phyloP scores from a whole-genome alignment of 2,329 filamentous ascomycete species.

The Fusarium pininemorale region DNA sequence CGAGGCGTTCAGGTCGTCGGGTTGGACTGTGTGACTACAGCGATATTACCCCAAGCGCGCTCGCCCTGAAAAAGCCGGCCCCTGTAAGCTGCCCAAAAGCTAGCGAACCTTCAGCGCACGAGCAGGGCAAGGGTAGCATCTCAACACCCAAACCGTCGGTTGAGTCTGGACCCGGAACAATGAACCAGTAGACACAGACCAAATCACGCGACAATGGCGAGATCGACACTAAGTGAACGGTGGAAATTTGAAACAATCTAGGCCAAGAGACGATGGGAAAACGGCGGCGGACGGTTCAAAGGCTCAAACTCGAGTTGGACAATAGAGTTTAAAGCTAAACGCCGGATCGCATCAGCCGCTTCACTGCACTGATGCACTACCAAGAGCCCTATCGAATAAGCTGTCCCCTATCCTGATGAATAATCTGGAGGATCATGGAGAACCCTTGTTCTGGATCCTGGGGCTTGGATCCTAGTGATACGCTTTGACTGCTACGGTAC shows the following conservation, averaged over 20 bases:
- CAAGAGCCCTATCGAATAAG: neutral
- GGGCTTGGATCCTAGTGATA: neutral
- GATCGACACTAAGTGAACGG: neutral
- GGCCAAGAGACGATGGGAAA: neutral
- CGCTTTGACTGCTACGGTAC: neutral
- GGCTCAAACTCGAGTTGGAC: neutral
- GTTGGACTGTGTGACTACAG: neutral
- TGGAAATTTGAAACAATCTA: neutral
- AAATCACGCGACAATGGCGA: neutral
- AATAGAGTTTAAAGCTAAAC: slow-evolving; percentile 14
- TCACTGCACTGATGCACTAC: neutral
- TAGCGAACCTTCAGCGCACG: neutral
- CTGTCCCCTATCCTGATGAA: neutral
- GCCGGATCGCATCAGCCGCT: neutral
- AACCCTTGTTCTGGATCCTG: neutral
- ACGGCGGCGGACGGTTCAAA: neutral
- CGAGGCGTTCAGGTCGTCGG: neutral
- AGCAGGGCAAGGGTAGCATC: neutral
- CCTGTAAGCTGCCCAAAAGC: neutral
- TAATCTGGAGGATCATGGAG: neutral
- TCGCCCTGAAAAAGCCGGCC: neutral
- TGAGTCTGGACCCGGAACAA: neutral
- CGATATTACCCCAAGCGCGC: neutral
- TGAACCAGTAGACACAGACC: neutral
- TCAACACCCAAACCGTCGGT: neutral